Evolutionary conservation across 805 yeast species (phyloP), one percentile per base, ranked within the genome.

Genomic region (Yamadazyma tumulicola): DNA sequence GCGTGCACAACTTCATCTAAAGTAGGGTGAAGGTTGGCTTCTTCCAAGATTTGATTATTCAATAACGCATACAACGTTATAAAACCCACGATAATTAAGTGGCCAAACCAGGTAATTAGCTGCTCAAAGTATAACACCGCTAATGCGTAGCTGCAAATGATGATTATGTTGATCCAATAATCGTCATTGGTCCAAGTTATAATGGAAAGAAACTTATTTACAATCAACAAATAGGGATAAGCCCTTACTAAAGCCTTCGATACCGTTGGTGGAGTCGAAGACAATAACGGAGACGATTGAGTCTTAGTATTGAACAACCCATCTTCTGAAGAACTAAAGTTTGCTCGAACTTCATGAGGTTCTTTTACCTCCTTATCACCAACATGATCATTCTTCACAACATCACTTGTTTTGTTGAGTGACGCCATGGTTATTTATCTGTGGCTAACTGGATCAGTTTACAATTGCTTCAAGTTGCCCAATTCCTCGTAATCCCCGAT

Each of bases 101-200:
- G 96, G 10, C 96, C 96, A 39, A 81, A 70, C 69, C 85, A 87
- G n/a, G 76, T 75, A 23, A 86, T 72, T 34, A 88, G 58, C n/a
- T 67, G 60, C 49, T 88, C 95, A 54, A 85, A 85, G 59, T 88
- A 85, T n/a, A 83, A 59, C 14, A 86, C 84, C 4, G 73, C 52
- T 4, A 82, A 60, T 1, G 77, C 64, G 55, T 75, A 80, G 9
- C 66, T 47, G 2, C 77, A 63, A 16, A 83, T 72, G 29, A 82
- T 48, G 18, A 87, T 68, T 13, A 84, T 64, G 48, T 87, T 78
- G 37, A 81, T 61, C 86, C 91, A 87, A 21, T 74, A 68, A 54
- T 86, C 93, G 23, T 84, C 89, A 42, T 80, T 79, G 2, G 97
- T 85, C 98, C 98, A 91, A 0, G 97, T 89, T 23, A 85, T 57